Conservation (phyloP, 2,329 filamentous ascomycete genomes). For the Macrophomina pseudophaseolina region DNA sequence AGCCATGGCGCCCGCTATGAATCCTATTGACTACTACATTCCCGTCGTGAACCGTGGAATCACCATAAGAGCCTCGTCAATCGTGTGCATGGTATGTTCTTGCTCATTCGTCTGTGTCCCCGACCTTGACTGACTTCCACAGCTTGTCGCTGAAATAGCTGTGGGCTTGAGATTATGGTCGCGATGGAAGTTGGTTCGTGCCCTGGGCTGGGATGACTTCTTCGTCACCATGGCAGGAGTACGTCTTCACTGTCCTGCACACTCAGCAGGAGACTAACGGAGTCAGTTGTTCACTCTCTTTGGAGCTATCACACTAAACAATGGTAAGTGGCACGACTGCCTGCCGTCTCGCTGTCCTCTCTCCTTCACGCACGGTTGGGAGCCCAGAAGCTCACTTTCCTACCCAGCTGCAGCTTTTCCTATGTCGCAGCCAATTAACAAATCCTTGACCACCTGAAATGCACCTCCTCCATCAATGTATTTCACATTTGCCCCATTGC, state of each 20-base stretch:
- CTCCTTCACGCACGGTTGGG: neutral
- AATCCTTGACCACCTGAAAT: too few relatives aligned
- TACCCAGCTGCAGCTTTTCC: too few relatives aligned
- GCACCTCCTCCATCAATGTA: neutral
- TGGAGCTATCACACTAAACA: constrained; percentile 39
- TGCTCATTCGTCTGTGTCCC: too few relatives aligned
- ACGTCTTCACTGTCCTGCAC: neutral
- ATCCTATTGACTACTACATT: constrained; percentile 21
- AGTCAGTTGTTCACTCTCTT: constrained; percentile 33
- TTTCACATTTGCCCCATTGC: neutral
- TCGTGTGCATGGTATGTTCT: constrained; percentile 6
- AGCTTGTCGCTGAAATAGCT: constrained; percentile 37
- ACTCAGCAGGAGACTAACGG: neutral
- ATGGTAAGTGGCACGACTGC: constrained; percentile 34
- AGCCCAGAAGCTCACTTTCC: neutral
- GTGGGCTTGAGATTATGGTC: constrained; percentile 39
- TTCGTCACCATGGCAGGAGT: constrained; percentile 40
- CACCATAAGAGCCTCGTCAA: constrained; percentile 19
- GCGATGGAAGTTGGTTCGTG: constrained; percentile 33
- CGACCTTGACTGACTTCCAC: neutral
- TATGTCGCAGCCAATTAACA: too few relatives aligned
- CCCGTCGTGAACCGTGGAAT: constrained; percentile 12
- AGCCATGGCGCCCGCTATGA: constrained; percentile 25
- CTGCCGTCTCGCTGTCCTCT: neutral
- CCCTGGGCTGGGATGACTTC: constrained; percentile 45